These are phyloP conservation scores for Lasiodiplodia citricola DNA, from an alignment of 2,329 filamentous ascomycete genomes.

Conservation along the genomic window DNA sequence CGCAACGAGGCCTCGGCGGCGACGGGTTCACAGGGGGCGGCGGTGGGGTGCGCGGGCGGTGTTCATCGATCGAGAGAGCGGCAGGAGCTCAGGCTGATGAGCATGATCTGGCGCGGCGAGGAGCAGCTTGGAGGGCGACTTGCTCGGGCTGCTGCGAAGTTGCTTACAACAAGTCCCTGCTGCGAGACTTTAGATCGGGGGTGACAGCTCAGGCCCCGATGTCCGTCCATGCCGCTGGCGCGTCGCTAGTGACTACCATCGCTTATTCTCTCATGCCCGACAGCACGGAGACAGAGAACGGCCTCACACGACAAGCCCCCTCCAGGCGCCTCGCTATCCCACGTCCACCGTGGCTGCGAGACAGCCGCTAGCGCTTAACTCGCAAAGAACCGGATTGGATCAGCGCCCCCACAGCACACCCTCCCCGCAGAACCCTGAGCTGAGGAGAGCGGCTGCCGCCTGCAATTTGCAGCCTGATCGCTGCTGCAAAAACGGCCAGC, in stretches of 20 bases:
- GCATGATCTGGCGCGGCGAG: constrained; percentile 25
- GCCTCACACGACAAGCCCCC: background rate
- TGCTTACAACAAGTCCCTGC: constrained; percentile 18
- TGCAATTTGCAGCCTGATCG: constrained; percentile 5
- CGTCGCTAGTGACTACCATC: constrained; percentile 18
- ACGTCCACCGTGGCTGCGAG: constrained; percentile 13
- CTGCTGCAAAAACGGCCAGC: constrained; percentile 1
- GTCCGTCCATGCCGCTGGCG: background rate
- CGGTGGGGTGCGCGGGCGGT: constrained; percentile 23
- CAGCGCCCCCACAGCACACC: constrained; percentile 13
- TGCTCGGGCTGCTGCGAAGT: constrained; percentile 18
- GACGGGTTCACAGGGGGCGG: constrained; percentile 29
- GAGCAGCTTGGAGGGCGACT: constrained; percentile 17
- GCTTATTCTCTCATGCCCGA: constrained; percentile 6
- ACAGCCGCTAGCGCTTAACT: constrained; percentile 22
- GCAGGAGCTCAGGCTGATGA: constrained; percentile 14
- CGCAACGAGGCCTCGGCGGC: constrained; percentile 30
- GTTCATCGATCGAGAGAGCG: constrained; percentile 30
- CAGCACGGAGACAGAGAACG: background rate
- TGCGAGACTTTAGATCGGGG: constrained; percentile 14
- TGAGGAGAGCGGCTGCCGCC: constrained; percentile 6
- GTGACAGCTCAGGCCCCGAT: constrained; percentile 16
- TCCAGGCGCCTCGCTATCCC: background rate
- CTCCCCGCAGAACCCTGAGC: constrained; percentile 17
- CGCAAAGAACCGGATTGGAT: constrained; percentile 16